Conservation (phyloP, 2,329 filamentous ascomycete genomes). For the Parastagonospora nodorum region DNA sequence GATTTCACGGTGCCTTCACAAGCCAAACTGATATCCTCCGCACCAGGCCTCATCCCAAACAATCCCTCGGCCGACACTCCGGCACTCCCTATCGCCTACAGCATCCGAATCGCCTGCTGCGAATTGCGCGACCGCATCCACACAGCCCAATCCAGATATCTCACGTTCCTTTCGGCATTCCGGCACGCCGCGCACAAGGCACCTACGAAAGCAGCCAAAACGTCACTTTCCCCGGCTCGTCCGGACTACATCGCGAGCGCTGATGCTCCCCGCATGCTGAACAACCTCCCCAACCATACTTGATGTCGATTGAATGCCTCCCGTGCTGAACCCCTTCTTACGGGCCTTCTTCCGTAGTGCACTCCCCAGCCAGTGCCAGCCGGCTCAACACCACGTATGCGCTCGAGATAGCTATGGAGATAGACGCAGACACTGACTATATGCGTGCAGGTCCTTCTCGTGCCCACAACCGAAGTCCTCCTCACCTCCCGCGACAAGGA, state of each 20-base stretch:
- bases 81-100: constrained; percentile 7
- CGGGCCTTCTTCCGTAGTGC: constrained; percentile 98
- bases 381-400: constrained; percentile 81
- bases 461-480: constrained; percentile 90
- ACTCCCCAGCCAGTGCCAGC: constrained; percentile 87
- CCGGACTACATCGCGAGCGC: constrained; percentile 27
- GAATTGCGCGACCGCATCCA: too few relatives aligned
- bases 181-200: constrained; percentile 23
- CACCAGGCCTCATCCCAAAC: constrained; percentile 10
- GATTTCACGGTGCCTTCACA: constrained; percentile 24
- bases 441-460: constrained; percentile 71
- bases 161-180: constrained; percentile 16
- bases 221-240: constrained; percentile 19
- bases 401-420: not conserved
- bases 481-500: constrained; percentile 87
- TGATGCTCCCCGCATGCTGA: constrained; percentile 33
- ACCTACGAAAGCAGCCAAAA: constrained; percentile 20
- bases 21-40: constrained; percentile 19
- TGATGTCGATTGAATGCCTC: constrained; percentile 79
- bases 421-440: constrained; percentile 2
- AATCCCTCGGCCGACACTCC: not conserved
- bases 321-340: constrained; percentile 92
- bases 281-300: constrained; percentile 15
- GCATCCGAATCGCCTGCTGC: not conserved
- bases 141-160: too few relatives aligned